Evolutionary conservation across 441 rosid species (phyloP), one percentile per base, ranked within the genome.

Genomic region (Viola pubescens): DNA sequence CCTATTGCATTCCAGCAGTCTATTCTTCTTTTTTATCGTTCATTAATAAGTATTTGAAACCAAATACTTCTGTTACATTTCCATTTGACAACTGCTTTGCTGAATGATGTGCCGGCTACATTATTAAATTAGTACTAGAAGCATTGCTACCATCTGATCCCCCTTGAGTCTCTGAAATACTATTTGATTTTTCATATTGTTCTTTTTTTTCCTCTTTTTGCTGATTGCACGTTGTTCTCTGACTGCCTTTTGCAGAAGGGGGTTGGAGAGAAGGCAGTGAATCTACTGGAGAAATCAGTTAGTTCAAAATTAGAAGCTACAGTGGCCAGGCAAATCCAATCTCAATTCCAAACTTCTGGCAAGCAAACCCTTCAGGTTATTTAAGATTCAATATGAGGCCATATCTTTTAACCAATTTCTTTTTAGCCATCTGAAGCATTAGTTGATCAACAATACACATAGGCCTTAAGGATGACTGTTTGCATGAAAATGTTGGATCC

Each of bases 281-380:
- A 61, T 63, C 95, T 85, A 46, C 73, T 87, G 47, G 95, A 85
- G 66, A 87, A 85, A 59, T 75, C 86, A 0, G 84, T 85, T 37
- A 65, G 73, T 68, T 79, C 86, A 37, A 87, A 85, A 63, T 75
- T 87, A 61, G 95, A 87, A 75, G 81, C 76, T 54, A 70, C 84
- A 6, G 71, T 85, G 39, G 81, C 85, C 58, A 75, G 89, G 76
- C 95, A 85, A 74, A 87, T 85, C 58, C 95, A 87, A 66, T 65
- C 78, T 48, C 95, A 85, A 69, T 83, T 87, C 70, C 95, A 85
- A 69, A 83, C 89, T 67, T 81, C 83, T 65, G 91, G 91, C 58
- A 87, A 83, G 77, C 95, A 82, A 75, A 86, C 81, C 47, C 86
- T 87, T 65, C 95, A 87, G 91, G 95, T 83, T 47, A 16, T 40